Evolutionary conservation across 2,329 filamentous ascomycete species (phyloP).

Genomic region (Dactylellina cionopaga): DNA sequence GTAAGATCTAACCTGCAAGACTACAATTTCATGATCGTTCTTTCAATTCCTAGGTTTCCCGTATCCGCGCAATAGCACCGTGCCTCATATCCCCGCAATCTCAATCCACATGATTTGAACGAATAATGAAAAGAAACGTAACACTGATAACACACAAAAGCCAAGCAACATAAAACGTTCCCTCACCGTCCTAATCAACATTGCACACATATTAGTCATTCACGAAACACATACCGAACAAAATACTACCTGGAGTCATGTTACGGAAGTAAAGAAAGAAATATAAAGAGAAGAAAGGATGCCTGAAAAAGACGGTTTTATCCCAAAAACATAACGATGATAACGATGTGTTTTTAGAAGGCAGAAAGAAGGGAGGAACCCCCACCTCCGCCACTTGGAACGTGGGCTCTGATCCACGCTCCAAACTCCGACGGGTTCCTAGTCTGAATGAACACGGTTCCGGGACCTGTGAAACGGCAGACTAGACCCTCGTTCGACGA

Average conservation of each 20-base stretch:
- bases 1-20: no score
- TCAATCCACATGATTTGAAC: neutral
- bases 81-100: neutral
- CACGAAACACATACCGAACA: neutral
- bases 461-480: slow-evolving; percentile 85
- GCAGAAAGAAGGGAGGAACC: slow-evolving; percentile 36
- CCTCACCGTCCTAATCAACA: slow-evolving; percentile 25
- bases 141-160: neutral
- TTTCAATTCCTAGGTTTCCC: no score
- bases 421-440: slow-evolving; percentile 77
- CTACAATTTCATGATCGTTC: no score
- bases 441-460: slow-evolving; percentile 91
- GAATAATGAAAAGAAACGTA: neutral
- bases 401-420: slow-evolving; percentile 65
- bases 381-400: slow-evolving; percentile 56
- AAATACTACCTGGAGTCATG: slow-evolving; percentile 2
- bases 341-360: slow-evolving; percentile 19
- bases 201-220: slow-evolving; percentile 43
- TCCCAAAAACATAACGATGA: slow-evolving; percentile 4
- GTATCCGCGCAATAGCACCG: no score
- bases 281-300: neutral
- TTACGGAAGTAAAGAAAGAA: slow-evolving; percentile 4
- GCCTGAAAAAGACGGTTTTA: neutral
- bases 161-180: neutral
- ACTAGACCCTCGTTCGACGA: slow-evolving; percentile 86